Conservation (phyloP, 164 flowering plant genomes). For the Umbilicus rupestris region DNA sequence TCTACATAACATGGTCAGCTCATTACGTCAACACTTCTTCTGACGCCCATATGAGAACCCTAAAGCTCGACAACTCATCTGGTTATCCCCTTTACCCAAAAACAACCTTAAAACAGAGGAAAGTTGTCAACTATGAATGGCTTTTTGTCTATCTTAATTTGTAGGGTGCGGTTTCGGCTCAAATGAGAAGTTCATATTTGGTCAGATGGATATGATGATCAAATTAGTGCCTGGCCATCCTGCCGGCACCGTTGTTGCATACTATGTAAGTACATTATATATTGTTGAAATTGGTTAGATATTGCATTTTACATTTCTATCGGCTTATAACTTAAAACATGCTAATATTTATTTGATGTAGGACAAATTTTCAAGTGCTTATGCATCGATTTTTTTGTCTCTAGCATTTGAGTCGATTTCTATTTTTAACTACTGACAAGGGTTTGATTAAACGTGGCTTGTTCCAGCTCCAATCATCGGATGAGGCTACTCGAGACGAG, state of each 20-base stretch:
- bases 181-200: conserved; percentile 67
- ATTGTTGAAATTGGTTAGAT: no score
- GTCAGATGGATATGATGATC: conserved; percentile 78
- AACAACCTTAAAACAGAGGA: no score
- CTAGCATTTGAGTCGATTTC: no score
- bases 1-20: conserved; percentile 73
- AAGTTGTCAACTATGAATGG: no score
- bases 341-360: no score
- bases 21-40: conserved; percentile 67
- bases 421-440: no score
- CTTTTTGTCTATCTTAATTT: no score
- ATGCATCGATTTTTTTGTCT: background rate
- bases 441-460: no score
- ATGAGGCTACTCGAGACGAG: conserved; percentile 15
- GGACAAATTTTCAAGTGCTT: no score
- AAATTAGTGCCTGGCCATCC: conserved; percentile 71
- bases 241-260: conserved; percentile 81
- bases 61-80: conserved; percentile 63
- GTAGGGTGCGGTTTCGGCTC: conserved; percentile 80
- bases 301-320: no score
- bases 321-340: no score
- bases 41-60: conserved; percentile 54
- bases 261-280: conserved; percentile 56
- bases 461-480: conserved; percentile 17
- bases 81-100: conserved; percentile 30